phyloP scores from a whole-genome alignment of 108 stramenopile genomes.

The Fragilariopsis cylindrus region DNA sequence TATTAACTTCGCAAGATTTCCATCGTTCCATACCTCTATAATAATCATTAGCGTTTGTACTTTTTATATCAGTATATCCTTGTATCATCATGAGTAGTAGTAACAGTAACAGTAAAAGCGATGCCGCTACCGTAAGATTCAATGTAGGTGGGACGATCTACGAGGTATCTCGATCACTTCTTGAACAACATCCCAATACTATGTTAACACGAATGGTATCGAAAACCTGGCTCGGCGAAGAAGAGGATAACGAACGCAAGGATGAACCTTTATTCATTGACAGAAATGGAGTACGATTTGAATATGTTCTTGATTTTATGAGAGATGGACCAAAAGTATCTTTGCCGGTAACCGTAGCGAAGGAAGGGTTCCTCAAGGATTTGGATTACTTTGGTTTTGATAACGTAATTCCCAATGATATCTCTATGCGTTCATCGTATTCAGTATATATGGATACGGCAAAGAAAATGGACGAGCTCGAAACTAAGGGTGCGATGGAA shows the following conservation, averaged over 20 bases:
- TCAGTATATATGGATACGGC: no score
- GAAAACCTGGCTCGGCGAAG: constrained; percentile 18
- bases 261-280: constrained; percentile 35
- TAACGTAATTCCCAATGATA: not conserved
- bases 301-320: constrained; percentile 34
- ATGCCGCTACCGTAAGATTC: constrained; percentile 17
- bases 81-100: not conserved
- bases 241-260: not conserved
- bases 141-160: constrained; percentile 40
- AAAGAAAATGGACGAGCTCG: no score
- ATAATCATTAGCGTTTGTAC: no score
- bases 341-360: constrained; percentile 6
- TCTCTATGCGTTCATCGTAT: no score
- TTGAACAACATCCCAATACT: constrained; percentile 25
- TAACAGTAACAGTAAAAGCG: not conserved
- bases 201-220: constrained; percentile 30
- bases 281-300: constrained; percentile 35
- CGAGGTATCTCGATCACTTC: constrained; percentile 33
- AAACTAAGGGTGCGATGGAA: no score
- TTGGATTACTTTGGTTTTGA: constrained; percentile 25
- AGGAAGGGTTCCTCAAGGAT: constrained; percentile 8
- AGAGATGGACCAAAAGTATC: constrained; percentile 18
- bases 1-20: no score
- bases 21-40: no score
- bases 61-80: no score